Evolutionary conservation across 192 early-diverging fungal genomes (phyloP).

Genomic region (Backusella sp.): DNA sequence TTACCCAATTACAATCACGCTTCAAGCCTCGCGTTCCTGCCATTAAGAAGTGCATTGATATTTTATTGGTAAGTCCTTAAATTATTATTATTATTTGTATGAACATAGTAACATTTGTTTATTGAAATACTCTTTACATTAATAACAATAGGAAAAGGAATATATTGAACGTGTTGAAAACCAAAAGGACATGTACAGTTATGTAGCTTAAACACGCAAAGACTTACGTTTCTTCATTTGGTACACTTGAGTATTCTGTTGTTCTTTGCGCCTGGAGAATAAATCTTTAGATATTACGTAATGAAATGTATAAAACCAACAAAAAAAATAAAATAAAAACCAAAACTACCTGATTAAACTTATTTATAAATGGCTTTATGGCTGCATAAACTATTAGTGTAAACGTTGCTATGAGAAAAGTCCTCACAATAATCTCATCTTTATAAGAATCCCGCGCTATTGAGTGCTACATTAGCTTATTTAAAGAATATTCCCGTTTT

Average conservation of each 20-base stretch:
- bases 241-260: neutral
- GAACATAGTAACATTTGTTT: neutral
- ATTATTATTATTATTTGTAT: neutral
- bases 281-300: neutral
- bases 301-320: neutral
- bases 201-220: constrained; percentile 60
- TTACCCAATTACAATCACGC: constrained; percentile 79
- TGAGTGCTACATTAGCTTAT: neutral
- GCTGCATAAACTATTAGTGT: constrained; percentile 53
- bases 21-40: constrained; percentile 90
- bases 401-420: constrained; percentile 58
- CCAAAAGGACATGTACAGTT: constrained; percentile 74
- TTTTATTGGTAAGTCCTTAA: constrained; percentile 58
- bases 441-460: constrained; percentile 66
- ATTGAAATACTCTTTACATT: constrained; percentile 40
- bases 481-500: neutral
- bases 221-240: neutral
- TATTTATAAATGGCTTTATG: constrained; percentile 49
- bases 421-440: constrained; percentile 66
- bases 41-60: constrained; percentile 98
- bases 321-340: neutral
- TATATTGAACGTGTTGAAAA: constrained; percentile 89
- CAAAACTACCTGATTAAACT: constrained; percentile 42
- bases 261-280: neutral
- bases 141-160: constrained; percentile 76